These are phyloP conservation scores for Chromera velia DNA, from an alignment of 73 alveolate genomes.

Conservation along the genomic window DNA sequence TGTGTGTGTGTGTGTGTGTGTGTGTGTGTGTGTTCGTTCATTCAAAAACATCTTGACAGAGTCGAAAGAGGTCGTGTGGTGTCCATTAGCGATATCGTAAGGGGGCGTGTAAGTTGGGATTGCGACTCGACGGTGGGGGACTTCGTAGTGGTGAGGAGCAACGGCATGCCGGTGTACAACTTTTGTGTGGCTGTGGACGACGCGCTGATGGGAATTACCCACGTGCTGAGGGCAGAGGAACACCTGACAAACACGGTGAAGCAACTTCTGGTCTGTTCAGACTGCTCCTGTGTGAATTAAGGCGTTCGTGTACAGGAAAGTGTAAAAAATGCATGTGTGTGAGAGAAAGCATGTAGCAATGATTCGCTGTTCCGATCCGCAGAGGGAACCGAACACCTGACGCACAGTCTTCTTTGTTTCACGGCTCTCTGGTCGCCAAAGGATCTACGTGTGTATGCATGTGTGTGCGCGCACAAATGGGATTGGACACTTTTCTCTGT, in stretches of 20 bases:
- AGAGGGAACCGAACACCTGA: no score
- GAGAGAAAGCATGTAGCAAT: no score
- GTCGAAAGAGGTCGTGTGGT: not conserved
- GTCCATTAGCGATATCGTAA: not conserved
- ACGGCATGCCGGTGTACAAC: slow-evolving; percentile 49
- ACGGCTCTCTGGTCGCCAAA: no score
- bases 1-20: not conserved
- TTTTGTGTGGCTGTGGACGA: slow-evolving; percentile 48
- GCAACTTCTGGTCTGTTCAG: slow-evolving; percentile 34
- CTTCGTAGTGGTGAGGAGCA: slow-evolving; percentile 35
- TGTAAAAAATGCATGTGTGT: no score
- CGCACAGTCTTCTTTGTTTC: no score
- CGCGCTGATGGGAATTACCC: slow-evolving; percentile 50
- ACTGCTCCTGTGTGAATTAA: no score
- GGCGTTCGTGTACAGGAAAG: no score
- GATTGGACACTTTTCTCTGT: no score
- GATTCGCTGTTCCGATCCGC: no score
- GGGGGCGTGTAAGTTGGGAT: slow-evolving; percentile 26
- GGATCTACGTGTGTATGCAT: no score
- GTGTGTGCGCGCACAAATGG: no score
- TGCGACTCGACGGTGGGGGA: slow-evolving; percentile 40
- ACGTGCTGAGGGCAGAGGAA: slow-evolving; percentile 52
- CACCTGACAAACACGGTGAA: slow-evolving; percentile 47
- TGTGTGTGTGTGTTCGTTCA: not conserved
- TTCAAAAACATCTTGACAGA: no score